Conservation (phyloP, 169 alveolate genomes). For the Prorocentrum cordatum region DNA sequence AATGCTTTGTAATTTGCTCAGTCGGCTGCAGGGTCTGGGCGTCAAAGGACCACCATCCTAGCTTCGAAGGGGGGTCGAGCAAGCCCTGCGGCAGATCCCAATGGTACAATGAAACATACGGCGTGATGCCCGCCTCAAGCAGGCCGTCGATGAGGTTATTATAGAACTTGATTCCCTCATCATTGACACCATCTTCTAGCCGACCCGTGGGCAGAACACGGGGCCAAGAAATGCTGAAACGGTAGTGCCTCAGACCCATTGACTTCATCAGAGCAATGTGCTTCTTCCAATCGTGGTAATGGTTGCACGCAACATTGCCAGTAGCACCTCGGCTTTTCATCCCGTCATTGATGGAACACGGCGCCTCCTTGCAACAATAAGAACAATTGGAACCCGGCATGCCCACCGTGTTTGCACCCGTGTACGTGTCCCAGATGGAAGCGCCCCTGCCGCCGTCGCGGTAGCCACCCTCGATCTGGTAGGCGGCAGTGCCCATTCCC, state of each 20-base stretch:
- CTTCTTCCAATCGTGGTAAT: slow-evolving; percentile 31
- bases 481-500: slow-evolving; percentile 18
- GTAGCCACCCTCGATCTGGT: slow-evolving; percentile 49
- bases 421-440: slow-evolving; percentile 48
- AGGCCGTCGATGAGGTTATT: slow-evolving; percentile 18
- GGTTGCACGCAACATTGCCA: slow-evolving; percentile 54
- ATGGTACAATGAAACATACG: slow-evolving; percentile 23
- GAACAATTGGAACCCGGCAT: background rate
- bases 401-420: slow-evolving; percentile 51
- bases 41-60: too few relatives aligned
- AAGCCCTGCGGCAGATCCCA: slow-evolving; percentile 63
- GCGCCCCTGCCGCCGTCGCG: slow-evolving; percentile 53
- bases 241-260: slow-evolving; percentile 30
- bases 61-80: too few relatives aligned
- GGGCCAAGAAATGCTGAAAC: slow-evolving; percentile 34
- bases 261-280: slow-evolving; percentile 16
- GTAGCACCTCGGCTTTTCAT: slow-evolving; percentile 45
- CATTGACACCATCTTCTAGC: slow-evolving; percentile 4
- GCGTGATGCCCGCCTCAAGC: slow-evolving; percentile 6
- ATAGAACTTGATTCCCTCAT: slow-evolving; percentile 11
- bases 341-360: slow-evolving; percentile 18
- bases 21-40: too few relatives aligned
- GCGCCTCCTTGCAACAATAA: background rate
- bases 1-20: too few relatives aligned
- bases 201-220: slow-evolving; percentile 40